These are phyloP conservation scores for Dictyostelium citrinum DNA, from an alignment of 78 protist genomes.

Conservation along the genomic window DNA sequence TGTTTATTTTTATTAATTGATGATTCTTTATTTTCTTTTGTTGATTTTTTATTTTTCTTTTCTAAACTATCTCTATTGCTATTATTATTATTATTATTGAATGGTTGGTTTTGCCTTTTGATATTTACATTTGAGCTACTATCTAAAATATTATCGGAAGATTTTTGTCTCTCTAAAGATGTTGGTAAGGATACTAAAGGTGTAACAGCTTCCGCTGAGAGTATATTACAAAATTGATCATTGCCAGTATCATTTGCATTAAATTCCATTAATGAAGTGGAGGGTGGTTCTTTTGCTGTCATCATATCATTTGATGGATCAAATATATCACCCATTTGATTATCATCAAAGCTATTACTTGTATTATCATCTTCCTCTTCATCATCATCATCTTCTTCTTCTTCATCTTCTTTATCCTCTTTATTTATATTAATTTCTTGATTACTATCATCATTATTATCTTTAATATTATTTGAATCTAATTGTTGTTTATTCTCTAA, in stretches of 20 bases:
- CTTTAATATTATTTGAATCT: background rate
- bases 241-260: background rate
- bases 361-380: background rate
- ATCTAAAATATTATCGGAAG: background rate
- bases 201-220: constrained; percentile 75
- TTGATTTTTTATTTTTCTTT: background rate
- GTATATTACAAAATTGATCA: constrained; percentile 7
- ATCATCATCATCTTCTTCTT: no score
- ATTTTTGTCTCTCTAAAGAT: background rate
- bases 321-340: background rate
- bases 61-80: background rate
- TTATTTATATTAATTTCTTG: background rate
- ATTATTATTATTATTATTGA: background rate
- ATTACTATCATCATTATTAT: background rate
- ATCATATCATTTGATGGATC: background rate
- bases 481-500: background rate
- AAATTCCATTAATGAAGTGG: background rate
- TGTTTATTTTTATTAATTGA: background rate
- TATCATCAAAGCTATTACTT: background rate
- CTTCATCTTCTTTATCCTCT: background rate
- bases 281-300: constrained; percentile 36
- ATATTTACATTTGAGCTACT: background rate
- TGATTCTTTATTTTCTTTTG: background rate
- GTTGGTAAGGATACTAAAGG: constrained; percentile 70
- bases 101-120: background rate